Conservation (phyloP, 768 basidiomycete genomes). For the Heimioporus sp. region DNA sequence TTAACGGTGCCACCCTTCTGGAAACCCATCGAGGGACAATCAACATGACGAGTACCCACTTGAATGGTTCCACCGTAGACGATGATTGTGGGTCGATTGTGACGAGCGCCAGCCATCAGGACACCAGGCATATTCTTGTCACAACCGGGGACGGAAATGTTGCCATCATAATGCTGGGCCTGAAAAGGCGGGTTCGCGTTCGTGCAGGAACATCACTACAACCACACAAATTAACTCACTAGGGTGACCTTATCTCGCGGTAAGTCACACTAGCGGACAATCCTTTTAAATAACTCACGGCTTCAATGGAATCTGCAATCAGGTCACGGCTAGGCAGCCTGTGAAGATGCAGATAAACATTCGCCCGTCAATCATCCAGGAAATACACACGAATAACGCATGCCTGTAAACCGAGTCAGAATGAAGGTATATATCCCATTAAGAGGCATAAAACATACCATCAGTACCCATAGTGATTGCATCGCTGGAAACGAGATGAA, state of each 20-base stretch:
- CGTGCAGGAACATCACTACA: background rate
- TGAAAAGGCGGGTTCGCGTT: conserved; percentile 23
- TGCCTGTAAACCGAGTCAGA: conserved; percentile 46
- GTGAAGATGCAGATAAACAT: conserved; percentile 1
- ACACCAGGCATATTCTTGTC: conserved; percentile 95
- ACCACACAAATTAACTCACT: conserved; percentile 32
- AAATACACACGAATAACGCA: conserved; percentile 76
- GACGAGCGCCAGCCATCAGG: conserved; percentile 80
- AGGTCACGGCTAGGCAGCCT: conserved; percentile 85
- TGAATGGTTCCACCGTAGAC: conserved; percentile 87
- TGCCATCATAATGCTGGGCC: conserved; percentile 89
- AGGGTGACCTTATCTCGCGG: conserved; percentile 46
- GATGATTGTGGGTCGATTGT: conserved; percentile 86
- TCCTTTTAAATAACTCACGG: conserved; percentile 41
- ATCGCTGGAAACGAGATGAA: conserved; percentile 45
- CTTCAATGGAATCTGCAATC: conserved; percentile 88
- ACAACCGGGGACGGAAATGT: conserved; percentile 84
- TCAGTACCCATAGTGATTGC: conserved; percentile 90
- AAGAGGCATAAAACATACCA: conserved; percentile 43
- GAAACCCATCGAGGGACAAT: conserved; percentile 77
- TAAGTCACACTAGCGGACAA: conserved; percentile 5
- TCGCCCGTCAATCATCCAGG: background rate
- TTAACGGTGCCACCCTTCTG: conserved; percentile 81
- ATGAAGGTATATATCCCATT: background rate
- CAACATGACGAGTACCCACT: conserved; percentile 69